Evolutionary conservation across 306 rosid genomes (phyloP), one percentile per base, ranked within the genome.

Genomic region (Gynostemma pentaphyllum): DNA sequence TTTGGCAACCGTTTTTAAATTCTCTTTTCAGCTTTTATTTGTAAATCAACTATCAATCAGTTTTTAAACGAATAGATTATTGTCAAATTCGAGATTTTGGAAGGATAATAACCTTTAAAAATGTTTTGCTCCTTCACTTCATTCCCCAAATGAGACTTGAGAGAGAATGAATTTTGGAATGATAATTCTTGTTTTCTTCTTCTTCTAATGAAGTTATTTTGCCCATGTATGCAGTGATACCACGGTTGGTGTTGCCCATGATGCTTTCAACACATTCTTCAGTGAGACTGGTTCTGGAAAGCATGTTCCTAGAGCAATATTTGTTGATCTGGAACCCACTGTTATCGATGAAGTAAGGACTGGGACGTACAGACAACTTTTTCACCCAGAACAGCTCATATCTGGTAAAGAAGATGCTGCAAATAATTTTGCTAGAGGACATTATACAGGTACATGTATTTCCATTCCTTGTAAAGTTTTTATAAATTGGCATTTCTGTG

Each of bases 381-480:
- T 86, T 42, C 89, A 86, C 66, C 94, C 89, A 0, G 87, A 83
- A 54, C 89, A 86, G 62, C 80, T 86, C 41, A 82, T 86, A 66
- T 76, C 94, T 68, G 87, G 89, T 30, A 86, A 80, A 73, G 94
- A 86, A 79, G 94, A 86, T 70, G 94, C 94, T 30, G 94, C 94
- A 1, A 86, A 83, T 72, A 83, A 86, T 72, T 86, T 78, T 65
- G 87, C 94, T 12, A 76, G 94, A 64, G 89, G 94, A 39, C 94
- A 83, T 62, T 83, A 86, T 45, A 86, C 94, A 41, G 89, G 89
- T 83, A 16, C 30, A 40, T 44, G 65, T 64, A 45, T 46, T 37
- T 28, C 2, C 40, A 28, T 24, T 50, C 56, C 55, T 50, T 24
- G n/a, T n/a, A 9, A 53, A 28, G 39, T 28, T 28, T 52, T 53